Conservation (phyloP, 805 yeast genomes). For the Candida tammaniensis region DNA sequence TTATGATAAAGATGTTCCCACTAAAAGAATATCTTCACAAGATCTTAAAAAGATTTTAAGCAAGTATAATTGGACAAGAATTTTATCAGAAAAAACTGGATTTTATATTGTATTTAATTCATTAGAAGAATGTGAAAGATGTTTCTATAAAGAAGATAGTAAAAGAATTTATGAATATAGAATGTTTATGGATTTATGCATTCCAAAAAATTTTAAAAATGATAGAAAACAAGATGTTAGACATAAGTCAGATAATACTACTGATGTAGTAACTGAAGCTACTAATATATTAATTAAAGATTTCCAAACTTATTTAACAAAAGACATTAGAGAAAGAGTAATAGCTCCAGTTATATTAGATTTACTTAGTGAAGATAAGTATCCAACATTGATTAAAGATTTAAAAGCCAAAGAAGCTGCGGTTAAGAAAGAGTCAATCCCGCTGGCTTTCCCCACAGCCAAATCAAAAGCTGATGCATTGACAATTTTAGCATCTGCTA, state of each 20-base stretch:
- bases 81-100: constrained; percentile 62
- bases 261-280: constrained; percentile 54
- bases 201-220: constrained; percentile 42
- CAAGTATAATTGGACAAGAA: constrained; percentile 63
- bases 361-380: constrained; percentile 54
- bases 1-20: constrained; percentile 47
- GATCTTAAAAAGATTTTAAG: constrained; percentile 60
- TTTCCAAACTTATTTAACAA: constrained; percentile 56
- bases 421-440: constrained; percentile 15
- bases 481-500: constrained; percentile 21
- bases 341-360: constrained; percentile 69
- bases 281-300: constrained; percentile 58
- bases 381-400: constrained; percentile 45
- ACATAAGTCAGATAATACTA: constrained; percentile 10
- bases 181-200: constrained; percentile 56
- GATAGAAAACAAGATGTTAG: constrained; percentile 3
- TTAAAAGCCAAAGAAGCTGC: constrained; percentile 27
- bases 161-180: constrained; percentile 44
- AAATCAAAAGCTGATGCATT: constrained; percentile 25
- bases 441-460: constrained; percentile 12
- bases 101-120: constrained; percentile 69
- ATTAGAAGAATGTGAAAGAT: constrained; percentile 53
- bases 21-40: constrained; percentile 45
- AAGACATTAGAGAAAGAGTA: constrained; percentile 71
- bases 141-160: constrained; percentile 63